A percentile compares a stretch with the other conserved stretches of the same genome.
Conservation (phyloP, 257 asterid species). For the Solanum raphanifolium region DNA sequence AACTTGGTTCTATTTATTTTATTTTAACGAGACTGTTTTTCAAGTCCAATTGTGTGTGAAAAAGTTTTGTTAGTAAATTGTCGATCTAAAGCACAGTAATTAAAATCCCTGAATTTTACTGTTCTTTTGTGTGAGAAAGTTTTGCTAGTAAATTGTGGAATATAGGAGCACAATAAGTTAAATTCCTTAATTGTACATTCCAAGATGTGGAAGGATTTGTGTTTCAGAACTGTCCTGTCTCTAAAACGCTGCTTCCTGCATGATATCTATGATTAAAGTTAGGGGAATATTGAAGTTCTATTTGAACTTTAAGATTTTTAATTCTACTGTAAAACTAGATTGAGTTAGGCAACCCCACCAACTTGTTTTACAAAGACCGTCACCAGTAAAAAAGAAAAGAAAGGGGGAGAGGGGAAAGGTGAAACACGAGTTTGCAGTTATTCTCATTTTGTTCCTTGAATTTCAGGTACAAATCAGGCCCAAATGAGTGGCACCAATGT, state of each 20-base stretch:
- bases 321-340: neutral
- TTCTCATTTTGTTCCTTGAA: neutral
- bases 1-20: neutral
- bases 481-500: slow-evolving; percentile 58
- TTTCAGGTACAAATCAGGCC: slow-evolving; percentile 49
- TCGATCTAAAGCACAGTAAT: neutral
- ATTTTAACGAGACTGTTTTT: neutral
- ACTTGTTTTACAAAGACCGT: neutral
- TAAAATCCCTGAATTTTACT: neutral
- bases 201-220: neutral
- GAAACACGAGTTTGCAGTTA: neutral
- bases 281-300: neutral
- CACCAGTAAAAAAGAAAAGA: neutral
- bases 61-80: neutral
- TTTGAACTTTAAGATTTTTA: neutral
- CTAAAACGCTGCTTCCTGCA: neutral
- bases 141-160: neutral
- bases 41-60: neutral
- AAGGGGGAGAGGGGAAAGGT: neutral
- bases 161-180: neutral
- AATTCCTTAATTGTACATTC: neutral
- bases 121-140: neutral
- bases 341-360: neutral
- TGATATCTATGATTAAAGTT: neutral
- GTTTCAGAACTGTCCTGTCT: neutral